Percentiles rank a stretch among this genome's conserved stretches.
These are phyloP conservation scores for Fusarium ambrosium DNA, from an alignment of 2,329 filamentous ascomycete species.

Conservation along the genomic window DNA sequence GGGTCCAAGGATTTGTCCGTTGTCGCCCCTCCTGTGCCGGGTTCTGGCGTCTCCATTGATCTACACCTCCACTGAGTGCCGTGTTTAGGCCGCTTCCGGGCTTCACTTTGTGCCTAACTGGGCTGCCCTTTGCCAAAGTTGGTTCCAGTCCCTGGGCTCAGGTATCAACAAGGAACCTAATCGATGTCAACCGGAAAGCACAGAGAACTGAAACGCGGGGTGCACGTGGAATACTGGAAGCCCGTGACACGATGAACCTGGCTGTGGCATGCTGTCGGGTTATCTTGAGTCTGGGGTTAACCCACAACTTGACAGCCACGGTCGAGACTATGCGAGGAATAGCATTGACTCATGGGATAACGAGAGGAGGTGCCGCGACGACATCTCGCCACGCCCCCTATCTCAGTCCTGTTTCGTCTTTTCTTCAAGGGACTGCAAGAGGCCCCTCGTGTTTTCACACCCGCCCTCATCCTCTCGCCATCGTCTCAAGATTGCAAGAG, in stretches of 20 bases:
- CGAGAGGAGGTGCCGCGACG: not conserved
- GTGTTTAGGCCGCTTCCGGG: constrained; percentile 25
- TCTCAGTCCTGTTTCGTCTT: not conserved
- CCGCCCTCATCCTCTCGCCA: constrained; percentile 17
- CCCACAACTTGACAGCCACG: constrained; percentile 20
- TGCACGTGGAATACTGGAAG: constrained; percentile 37
- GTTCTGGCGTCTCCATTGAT: constrained; percentile 35
- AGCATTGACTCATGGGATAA: constrained; percentile 30
- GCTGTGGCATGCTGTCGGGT: constrained; percentile 10
- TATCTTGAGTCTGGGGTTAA: constrained; percentile 24
- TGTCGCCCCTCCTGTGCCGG: constrained; percentile 7
- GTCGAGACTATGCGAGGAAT: constrained; percentile 28
- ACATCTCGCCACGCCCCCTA: not conserved
- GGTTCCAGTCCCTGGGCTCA: constrained; percentile 22
- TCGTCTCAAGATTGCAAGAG: constrained; percentile 11
- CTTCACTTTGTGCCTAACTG: constrained; percentile 37
- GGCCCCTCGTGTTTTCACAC: constrained; percentile 9
- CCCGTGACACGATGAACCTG: constrained; percentile 7
- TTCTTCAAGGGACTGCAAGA: not conserved
- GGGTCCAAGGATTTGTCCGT: constrained; percentile 16
- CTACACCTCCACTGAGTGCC: constrained; percentile 41
- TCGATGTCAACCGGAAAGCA: constrained; percentile 26
- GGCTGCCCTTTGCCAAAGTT: constrained; percentile 33
- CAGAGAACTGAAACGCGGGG: constrained; percentile 37
- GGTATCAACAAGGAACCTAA: constrained; percentile 40